A percentile compares a stretch with the other conserved stretches of the same genome.
phyloP scores from a whole-genome alignment of 1,139 yeast genomes.

The Sugiyamaella neomexicana region DNA sequence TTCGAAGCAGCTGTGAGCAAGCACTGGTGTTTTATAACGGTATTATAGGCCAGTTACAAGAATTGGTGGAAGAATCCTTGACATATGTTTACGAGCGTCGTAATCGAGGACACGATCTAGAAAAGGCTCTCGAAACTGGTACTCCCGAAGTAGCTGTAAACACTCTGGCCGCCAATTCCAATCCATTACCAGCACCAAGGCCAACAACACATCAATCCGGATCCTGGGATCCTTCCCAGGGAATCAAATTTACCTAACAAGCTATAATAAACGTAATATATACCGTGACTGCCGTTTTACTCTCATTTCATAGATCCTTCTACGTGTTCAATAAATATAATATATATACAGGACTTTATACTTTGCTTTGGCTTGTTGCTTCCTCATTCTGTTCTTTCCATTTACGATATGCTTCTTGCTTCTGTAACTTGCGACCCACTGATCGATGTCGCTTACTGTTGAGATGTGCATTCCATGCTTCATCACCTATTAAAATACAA shows the following conservation, averaged over 20 bases:
- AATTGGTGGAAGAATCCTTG: constrained; percentile 53
- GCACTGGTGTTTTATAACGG: constrained; percentile 72
- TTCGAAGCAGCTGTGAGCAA: constrained; percentile 60
- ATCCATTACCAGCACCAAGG: constrained; percentile 24
- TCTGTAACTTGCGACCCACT: constrained; percentile 16
- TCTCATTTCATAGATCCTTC: too few species aligned
- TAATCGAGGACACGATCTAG: constrained; percentile 55
- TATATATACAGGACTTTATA: too few species aligned
- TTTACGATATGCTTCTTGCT: constrained; percentile 13
- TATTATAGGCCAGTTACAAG: constrained; percentile 52
- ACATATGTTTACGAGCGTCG: constrained; percentile 55
- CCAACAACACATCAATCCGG: constrained; percentile 11
- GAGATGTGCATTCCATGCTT: constrained; percentile 67
- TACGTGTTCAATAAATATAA: too few species aligned
- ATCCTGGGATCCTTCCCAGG: constrained; percentile 43
- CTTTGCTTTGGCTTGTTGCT: too few species aligned
- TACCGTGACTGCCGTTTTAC: too few species aligned
- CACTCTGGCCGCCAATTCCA: constrained; percentile 1
- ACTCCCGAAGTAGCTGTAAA: constrained; percentile 7
- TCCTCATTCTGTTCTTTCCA: constrained; percentile 16
- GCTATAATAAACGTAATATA: neutral
- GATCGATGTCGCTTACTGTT: constrained; percentile 50
- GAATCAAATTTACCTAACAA: constrained; percentile 39
- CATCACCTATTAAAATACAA: constrained; percentile 70
- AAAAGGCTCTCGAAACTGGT: constrained; percentile 28